Conservation (phyloP, 164 flowering plant genomes). For the Nymphaea colorata region DNA sequence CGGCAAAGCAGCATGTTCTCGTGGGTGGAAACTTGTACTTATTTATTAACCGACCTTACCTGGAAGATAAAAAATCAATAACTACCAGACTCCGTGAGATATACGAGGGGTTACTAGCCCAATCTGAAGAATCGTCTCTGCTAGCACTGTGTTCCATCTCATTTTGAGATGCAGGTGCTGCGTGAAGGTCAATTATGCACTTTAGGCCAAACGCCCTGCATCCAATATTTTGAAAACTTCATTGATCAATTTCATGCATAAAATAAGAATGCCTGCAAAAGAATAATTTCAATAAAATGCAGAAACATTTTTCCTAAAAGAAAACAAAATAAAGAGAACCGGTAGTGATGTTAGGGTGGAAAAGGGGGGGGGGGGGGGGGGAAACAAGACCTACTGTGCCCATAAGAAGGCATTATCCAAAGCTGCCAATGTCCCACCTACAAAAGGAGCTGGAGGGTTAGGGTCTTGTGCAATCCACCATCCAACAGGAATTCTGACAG, state of each 20-base stretch:
- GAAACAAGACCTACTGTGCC: slow-evolving; percentile 69
- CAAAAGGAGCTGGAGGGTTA: slow-evolving; percentile 70
- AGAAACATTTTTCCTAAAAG: too few relatives aligned
- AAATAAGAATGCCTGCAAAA: not conserved
- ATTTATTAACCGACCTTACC: slow-evolving; percentile 22
- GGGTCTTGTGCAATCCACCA: slow-evolving; percentile 95
- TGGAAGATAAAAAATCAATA: slow-evolving; percentile 67
- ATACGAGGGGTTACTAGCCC: slow-evolving; percentile 50
- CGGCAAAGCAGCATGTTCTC: too few relatives aligned
- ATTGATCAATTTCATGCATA: not conserved
- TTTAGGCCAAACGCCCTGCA: slow-evolving; percentile 54
- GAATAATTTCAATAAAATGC: too few relatives aligned
- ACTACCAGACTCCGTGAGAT: slow-evolving; percentile 61
- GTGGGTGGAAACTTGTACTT: too few relatives aligned
- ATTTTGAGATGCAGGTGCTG: slow-evolving; percentile 93
- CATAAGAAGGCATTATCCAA: slow-evolving; percentile 82
- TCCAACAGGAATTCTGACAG: slow-evolving; percentile 89
- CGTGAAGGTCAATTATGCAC: slow-evolving; percentile 91
- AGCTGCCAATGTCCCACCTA: slow-evolving; percentile 63
- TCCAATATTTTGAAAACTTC: slow-evolving; percentile 5
- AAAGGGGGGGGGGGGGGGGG: not conserved
- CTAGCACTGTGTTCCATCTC: slow-evolving; percentile 93
- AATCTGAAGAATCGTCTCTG: slow-evolving; percentile 62
- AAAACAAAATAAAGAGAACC: too few relatives aligned
- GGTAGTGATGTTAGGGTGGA: not conserved